A percentile compares a stretch with the other conserved stretches of the same genome.
These are phyloP conservation scores for Cystobasidiopsis lactophilus DNA, from an alignment of 768 basidiomycete species.

Conservation along the genomic window DNA sequence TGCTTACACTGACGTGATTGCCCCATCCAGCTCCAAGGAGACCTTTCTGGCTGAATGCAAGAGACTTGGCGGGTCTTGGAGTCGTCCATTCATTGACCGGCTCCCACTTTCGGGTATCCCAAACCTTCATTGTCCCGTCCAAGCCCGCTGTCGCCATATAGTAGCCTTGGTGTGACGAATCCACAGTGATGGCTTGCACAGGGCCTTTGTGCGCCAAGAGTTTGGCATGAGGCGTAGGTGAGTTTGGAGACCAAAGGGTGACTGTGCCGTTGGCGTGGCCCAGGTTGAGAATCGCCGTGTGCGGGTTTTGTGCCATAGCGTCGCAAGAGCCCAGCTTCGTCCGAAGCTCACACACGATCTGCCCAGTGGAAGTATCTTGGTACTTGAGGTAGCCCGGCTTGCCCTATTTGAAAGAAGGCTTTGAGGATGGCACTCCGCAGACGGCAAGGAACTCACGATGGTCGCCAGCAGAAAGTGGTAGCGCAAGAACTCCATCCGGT, in stretches of 20 bases:
- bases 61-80: conserved; percentile 21
- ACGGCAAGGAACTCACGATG: conserved; percentile 34
- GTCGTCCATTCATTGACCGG: conserved; percentile 59
- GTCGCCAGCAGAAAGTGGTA: conserved; percentile 86
- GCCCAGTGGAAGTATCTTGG: conserved; percentile 87
- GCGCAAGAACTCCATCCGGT: conserved; percentile 70
- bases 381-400: conserved; percentile 83
- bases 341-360: conserved; percentile 61
- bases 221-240: conserved; percentile 74
- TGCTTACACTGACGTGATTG: conserved; percentile 53
- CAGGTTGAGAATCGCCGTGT: conserved; percentile 81
- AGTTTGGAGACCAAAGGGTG: conserved; percentile 91
- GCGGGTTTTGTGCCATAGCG: conserved; percentile 71
- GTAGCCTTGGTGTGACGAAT: conserved; percentile 60
- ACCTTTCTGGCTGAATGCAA: conserved; percentile 74
- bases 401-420: conserved; percentile 30
- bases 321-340: conserved; percentile 69
- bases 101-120: conserved; percentile 95
- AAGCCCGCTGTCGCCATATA: conserved; percentile 78
- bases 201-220: conserved; percentile 79
- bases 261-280: conserved; percentile 83
- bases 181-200: conserved; percentile 54
- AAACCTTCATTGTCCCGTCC: conserved; percentile 76
- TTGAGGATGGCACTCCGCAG: neutral
- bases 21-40: conserved; percentile 59